Evolutionary conservation across 257 asterid genomes (phyloP).

Genomic region (Solanum paucissectum): DNA sequence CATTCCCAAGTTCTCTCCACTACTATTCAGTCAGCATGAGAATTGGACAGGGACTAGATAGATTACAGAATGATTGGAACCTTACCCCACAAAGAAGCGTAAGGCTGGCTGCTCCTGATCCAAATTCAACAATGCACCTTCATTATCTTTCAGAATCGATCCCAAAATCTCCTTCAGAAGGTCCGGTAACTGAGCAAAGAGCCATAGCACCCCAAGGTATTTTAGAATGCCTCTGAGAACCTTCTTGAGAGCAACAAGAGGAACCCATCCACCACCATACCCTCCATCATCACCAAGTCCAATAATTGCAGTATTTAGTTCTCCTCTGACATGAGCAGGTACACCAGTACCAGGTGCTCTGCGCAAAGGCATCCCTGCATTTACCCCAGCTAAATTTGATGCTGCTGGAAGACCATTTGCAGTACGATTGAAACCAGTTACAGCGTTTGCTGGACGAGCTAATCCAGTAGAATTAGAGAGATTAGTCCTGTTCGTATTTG

Average conservation of each 20-base stretch:
- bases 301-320: conserved; percentile 92
- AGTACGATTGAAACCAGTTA: conserved; percentile 56
- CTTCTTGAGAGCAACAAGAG: conserved; percentile 92
- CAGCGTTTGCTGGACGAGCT: conserved; percentile 60
- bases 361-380: conserved; percentile 48
- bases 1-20: not conserved
- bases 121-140: conserved; percentile 90
- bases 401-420: conserved; percentile 64
- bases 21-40: not conserved
- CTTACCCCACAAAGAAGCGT: conserved; percentile 98
- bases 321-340: conserved; percentile 96
- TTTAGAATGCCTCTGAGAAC: conserved; percentile 94
- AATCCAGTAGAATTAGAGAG: conserved; percentile 41
- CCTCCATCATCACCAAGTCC: conserved; percentile 99
- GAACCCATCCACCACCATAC: conserved; percentile 99
- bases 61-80: not conserved
- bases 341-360: conserved; percentile 80
- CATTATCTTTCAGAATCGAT: conserved; percentile 92
- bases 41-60: not conserved
- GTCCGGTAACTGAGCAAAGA: conserved; percentile 94
- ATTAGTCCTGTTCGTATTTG: conserved; percentile 53
- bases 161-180: conserved; percentile 94
- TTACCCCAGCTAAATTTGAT: conserved; percentile 39
- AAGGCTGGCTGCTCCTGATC: conserved; percentile 99
- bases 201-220: conserved; percentile 98